Base-by-base conservation (phyloP, 768 basidiomycete species). In the Lyophyllum atratum region DNA sequence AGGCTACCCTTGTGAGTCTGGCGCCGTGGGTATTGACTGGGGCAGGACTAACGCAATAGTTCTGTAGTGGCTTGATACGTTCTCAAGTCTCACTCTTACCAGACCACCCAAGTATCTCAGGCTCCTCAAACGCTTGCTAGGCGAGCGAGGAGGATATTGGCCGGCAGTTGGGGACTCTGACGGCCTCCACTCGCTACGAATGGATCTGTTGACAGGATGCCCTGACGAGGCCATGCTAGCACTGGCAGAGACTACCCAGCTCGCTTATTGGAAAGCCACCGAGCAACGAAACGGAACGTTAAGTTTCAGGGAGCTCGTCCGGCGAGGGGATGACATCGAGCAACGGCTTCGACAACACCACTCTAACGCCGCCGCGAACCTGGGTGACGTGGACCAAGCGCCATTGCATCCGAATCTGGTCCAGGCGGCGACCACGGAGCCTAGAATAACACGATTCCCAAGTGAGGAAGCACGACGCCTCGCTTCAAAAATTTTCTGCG, bases 151-250 rank as follows among this genome's bases (percentile, higher is more conserved):
- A 15, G 78, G 75, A 37, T 83, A 75, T 64, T 83, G 83, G 76
- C 57, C 69, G 52, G 72, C 69, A 63, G 72, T 73, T 15, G 73
- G 69, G 17, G 68, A 68, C 31, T 59, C 66, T 37, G 70, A 72
- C 21, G 61, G 67, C 56, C 66, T 78, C 47, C 73, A 73, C 50
- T 76, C 81, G 52, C 71, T 85, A 61, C 80, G 80, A 48, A 86
- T 92, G 81, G 88, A 90, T 60, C 70, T 74, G 45, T 71, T 92
- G 58, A 86, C 83, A 22, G 91, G 91, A 26, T 92, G 90, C 74
- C 86, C 91, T 2, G 89, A 93, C 64, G 88, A 88, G 63, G 87
- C 84, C 9, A 71, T 93, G 67, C 80, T 92, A 58, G 88, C 85
- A 34, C 81, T 93, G 58, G 90, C 85, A 22, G 90, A 93, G 66